Percentiles rank a stretch among this genome's conserved stretches.
phyloP scores from a whole-genome alignment of 345 rosid genomes.

The Linum lewisii region DNA sequence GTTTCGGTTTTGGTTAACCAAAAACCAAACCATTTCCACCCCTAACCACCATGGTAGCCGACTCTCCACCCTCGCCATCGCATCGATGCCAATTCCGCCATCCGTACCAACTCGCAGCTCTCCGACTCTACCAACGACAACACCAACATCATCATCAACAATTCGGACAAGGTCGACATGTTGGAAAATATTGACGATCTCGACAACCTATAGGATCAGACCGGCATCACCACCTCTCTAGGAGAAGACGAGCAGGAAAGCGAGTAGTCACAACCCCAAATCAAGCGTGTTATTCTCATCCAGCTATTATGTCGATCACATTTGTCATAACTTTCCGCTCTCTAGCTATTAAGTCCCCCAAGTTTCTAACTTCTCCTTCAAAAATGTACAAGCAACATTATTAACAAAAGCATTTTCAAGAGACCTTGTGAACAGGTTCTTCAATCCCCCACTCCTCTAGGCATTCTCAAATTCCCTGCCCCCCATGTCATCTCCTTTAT shows the following conservation, averaged over 20 bases:
- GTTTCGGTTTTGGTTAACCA: too few species aligned
- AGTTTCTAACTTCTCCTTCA: neutral
- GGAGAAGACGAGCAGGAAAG: slow-evolving; percentile 27
- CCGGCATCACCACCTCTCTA: slow-evolving; percentile 16
- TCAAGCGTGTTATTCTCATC: slow-evolving; percentile 21
- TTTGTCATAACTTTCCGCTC: too few species aligned
- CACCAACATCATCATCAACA: slow-evolving; percentile 6
- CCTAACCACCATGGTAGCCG: slow-evolving; percentile 11
- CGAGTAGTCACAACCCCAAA: slow-evolving; percentile 28
- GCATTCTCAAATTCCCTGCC: neutral
- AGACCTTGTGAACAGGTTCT: neutral
- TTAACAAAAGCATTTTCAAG: neutral
- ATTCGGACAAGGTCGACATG: slow-evolving; percentile 19
- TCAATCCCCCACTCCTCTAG: neutral
- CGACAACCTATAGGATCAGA: slow-evolving; percentile 50
- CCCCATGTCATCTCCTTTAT: neutral
- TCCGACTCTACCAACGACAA: slow-evolving; percentile 42
- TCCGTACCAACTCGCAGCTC: slow-evolving; percentile 30
- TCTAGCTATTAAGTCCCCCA: neutral
- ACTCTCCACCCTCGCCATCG: slow-evolving; percentile 20
- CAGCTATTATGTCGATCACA: slow-evolving; percentile 67
- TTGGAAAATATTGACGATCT: slow-evolving; percentile 61
- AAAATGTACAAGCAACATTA: neutral
- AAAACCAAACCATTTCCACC: too few species aligned
- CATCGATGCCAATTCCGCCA: neutral